A percentile compares a stretch with the other conserved stretches of the same genome.
Conservation (phyloP, 768 basidiomycete genomes). For the Tylopilus plumbeoviolaceoides region DNA sequence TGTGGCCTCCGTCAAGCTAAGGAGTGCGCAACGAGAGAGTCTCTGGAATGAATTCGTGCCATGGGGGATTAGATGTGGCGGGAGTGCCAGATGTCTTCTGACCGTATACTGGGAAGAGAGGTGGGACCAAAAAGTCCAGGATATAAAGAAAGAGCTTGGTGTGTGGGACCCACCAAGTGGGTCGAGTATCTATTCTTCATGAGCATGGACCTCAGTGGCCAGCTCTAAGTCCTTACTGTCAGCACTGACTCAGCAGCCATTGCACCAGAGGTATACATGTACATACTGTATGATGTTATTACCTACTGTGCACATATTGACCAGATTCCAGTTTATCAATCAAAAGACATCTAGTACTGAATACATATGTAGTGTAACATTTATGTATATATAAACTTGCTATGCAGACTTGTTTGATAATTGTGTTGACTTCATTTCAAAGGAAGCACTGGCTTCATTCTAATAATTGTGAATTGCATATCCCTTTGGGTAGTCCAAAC, state of each 20-base stretch:
- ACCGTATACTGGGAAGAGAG: constrained; percentile 95
- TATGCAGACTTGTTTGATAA: background rate
- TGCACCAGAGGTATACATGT: no score
- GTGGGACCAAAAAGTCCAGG: constrained; percentile 80
- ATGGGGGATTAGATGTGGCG: constrained; percentile 88
- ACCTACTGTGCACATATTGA: no score
- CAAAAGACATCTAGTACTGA: no score
- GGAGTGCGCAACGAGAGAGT: constrained; percentile 42
- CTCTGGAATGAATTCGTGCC: constrained; percentile 82
- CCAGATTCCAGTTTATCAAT: no score
- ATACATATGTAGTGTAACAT: no score
- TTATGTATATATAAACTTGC: background rate
- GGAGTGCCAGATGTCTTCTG: constrained; percentile 69
- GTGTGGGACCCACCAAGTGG: constrained; percentile 71
- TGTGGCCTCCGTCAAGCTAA: constrained; percentile 36
- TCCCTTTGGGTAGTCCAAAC: background rate
- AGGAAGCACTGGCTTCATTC: background rate
- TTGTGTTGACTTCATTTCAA: background rate
- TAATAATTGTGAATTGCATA: background rate
- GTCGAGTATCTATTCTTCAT: constrained; percentile 15
- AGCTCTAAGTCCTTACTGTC: no score
- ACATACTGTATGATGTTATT: no score
- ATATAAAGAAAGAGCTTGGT: constrained; percentile 82
- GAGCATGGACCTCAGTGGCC: background rate
- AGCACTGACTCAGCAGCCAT: no score